Percentiles rank a stretch among this genome's conserved stretches.
These are phyloP conservation scores for Fragaria ananassa DNA, from an alignment of 306 rosid genomes.

Conservation along the genomic window DNA sequence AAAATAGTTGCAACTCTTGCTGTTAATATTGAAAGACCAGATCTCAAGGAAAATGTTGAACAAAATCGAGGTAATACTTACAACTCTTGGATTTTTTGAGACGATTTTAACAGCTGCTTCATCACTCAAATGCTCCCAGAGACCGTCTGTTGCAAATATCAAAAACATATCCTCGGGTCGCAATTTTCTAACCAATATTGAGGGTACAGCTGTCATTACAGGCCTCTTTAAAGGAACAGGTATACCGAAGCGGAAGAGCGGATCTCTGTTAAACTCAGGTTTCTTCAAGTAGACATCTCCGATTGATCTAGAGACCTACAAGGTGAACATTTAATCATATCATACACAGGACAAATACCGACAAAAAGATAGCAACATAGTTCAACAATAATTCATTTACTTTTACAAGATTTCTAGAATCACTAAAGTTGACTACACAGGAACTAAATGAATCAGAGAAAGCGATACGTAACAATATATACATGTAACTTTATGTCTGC, in stretches of 20 bases:
- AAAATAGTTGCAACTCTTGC: background rate
- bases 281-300: slow-evolving; percentile 73
- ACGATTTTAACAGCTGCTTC: slow-evolving; percentile 53
- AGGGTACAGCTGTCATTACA: slow-evolving; percentile 65
- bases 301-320: slow-evolving; percentile 72
- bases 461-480: background rate
- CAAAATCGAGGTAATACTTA: slow-evolving; percentile 26
- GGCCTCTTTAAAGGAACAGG: slow-evolving; percentile 54
- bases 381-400: slow-evolving; percentile 13
- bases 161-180: slow-evolving; percentile 49
- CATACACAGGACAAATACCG: background rate
- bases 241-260: slow-evolving; percentile 43
- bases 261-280: slow-evolving; percentile 53
- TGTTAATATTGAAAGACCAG: background rate
- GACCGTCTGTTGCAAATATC: slow-evolving; percentile 71
- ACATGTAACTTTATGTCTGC: slow-evolving; percentile 6
- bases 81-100: slow-evolving; percentile 47
- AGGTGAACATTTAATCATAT: background rate
- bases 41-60: background rate
- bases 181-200: slow-evolving; percentile 44
- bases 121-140: slow-evolving; percentile 67
- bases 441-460: background rate
- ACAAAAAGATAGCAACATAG: slow-evolving; percentile 4
- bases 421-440: background rate
- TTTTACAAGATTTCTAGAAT: background rate